A percentile compares a stretch with the other conserved stretches of the same genome.
phyloP scores from a whole-genome alignment of 2,329 filamentous ascomycete species.

The Tricladium varicosporioides region DNA sequence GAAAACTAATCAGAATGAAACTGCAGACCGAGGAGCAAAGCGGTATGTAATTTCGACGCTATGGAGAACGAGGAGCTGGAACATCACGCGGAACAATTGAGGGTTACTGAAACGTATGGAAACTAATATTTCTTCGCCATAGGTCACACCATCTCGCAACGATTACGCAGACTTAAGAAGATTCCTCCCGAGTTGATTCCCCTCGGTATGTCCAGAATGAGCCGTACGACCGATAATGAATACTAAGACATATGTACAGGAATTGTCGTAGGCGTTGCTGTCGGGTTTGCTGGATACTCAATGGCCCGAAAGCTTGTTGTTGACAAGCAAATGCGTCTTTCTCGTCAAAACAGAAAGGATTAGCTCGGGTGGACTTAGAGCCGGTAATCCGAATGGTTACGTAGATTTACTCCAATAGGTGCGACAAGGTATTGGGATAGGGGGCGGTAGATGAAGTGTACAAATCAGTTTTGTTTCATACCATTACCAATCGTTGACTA shows the following conservation, averaged over 20 bases:
- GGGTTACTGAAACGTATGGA: constrained; percentile 9
- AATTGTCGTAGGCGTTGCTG: constrained; percentile 81
- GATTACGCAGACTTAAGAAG: constrained; percentile 82
- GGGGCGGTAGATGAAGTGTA: constrained; percentile 19
- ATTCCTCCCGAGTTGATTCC: constrained; percentile 93
- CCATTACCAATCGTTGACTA: constrained; percentile 20
- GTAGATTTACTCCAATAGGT: neutral
- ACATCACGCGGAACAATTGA: constrained; percentile 8
- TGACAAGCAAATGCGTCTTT: constrained; percentile 90
- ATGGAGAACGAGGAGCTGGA: constrained; percentile 4
- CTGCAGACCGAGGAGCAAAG: constrained; percentile 63
- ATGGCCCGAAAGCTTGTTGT: constrained; percentile 75
- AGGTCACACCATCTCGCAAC: constrained; percentile 98
- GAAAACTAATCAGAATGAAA: constrained; percentile 31
- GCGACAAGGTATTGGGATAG: neutral
- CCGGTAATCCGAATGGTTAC: constrained; percentile 3
- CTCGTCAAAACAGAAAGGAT: constrained; percentile 55
- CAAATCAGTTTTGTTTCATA: constrained; percentile 24
- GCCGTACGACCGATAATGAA: neutral
- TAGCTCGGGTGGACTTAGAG: constrained; percentile 24
- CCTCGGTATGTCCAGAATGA: constrained; percentile 64
- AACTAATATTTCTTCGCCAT: constrained; percentile 16
- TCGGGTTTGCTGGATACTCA: constrained; percentile 81
- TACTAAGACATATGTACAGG: constrained; percentile 43
- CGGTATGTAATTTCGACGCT: constrained; percentile 50